These are phyloP conservation scores for Brasenia schreberi DNA, from an alignment of 164 flowering plant genomes.

Conservation along the genomic window DNA sequence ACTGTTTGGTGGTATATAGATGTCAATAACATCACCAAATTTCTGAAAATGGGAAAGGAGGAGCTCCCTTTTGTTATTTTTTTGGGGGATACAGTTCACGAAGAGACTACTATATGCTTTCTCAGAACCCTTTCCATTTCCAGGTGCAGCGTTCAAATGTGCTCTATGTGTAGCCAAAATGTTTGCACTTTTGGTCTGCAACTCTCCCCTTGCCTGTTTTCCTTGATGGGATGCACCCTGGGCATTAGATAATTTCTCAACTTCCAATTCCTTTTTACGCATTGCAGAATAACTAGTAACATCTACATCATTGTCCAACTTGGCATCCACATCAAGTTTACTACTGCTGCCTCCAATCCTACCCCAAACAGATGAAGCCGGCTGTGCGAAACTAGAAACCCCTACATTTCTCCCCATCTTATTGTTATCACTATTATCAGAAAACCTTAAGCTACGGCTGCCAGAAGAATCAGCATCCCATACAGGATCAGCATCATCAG, in stretches of 20 bases:
- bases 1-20: slow-evolving; percentile 60
- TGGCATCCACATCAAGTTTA: slow-evolving; percentile 19
- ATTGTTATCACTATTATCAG: slow-evolving; percentile 25
- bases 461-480: slow-evolving; percentile 34
- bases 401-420: slow-evolving; percentile 17
- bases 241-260: slow-evolving; percentile 14
- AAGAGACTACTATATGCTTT: slow-evolving; percentile 75
- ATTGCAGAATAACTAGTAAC: slow-evolving; percentile 12
- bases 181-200: slow-evolving; percentile 17
- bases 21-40: slow-evolving; percentile 80
- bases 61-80: slow-evolving; percentile 58
- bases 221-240: slow-evolving; percentile 22
- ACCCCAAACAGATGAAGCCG: slow-evolving; percentile 53
- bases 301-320: slow-evolving; percentile 9
- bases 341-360: slow-evolving; percentile 33
- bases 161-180: slow-evolving; percentile 11
- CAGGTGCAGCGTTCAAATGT: slow-evolving; percentile 22
- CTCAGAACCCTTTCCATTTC: slow-evolving; percentile 32
- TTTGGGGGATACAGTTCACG: slow-evolving; percentile 68
- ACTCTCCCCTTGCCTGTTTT: slow-evolving; percentile 21
- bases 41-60: slow-evolving; percentile 74
- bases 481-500: slow-evolving; percentile 22
- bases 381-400: slow-evolving; percentile 23
- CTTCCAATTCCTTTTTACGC: slow-evolving; percentile 24
- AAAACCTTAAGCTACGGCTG: slow-evolving; percentile 13